Conservation (phyloP, 371 early-diverging fungal species). For the Paraphysoderma sedebokerense region DNA sequence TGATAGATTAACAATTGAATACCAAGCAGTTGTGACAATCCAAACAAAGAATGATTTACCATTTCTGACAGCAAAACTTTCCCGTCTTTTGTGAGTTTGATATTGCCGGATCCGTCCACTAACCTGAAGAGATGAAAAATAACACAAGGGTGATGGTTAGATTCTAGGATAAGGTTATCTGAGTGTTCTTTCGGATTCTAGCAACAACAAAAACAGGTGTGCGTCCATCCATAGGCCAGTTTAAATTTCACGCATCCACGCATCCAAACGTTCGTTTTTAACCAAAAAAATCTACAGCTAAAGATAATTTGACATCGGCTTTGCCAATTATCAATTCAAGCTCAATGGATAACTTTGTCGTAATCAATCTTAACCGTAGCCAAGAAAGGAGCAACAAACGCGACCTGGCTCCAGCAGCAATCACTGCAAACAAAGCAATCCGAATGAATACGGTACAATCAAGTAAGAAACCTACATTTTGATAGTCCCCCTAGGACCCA, state of each 20-base stretch:
- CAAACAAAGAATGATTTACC: slow-evolving; percentile 27
- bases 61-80: slow-evolving; percentile 94
- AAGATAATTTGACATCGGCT: no score
- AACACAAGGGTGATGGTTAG: background rate
- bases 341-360: no score
- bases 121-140: slow-evolving; percentile 37
- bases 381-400: background rate
- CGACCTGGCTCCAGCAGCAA: slow-evolving; percentile 1
- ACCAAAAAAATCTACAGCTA: no score
- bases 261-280: no score
- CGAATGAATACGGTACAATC: background rate
- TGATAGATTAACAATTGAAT: background rate
- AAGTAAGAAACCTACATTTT: slow-evolving; percentile 58
- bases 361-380: background rate
- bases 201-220: no score
- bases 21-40: background rate
- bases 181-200: no score
- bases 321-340: no score
- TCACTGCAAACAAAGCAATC: background rate
- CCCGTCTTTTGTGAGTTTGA: slow-evolving; percentile 94
- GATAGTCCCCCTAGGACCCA: slow-evolving; percentile 98
- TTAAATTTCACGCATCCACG: no score
- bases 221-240: no score
- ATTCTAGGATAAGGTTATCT: background rate
- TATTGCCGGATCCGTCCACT: slow-evolving; percentile 87